phyloP scores from a whole-genome alignment of 2,329 filamentous ascomycete genomes.

The Fusarium liriodendri region DNA sequence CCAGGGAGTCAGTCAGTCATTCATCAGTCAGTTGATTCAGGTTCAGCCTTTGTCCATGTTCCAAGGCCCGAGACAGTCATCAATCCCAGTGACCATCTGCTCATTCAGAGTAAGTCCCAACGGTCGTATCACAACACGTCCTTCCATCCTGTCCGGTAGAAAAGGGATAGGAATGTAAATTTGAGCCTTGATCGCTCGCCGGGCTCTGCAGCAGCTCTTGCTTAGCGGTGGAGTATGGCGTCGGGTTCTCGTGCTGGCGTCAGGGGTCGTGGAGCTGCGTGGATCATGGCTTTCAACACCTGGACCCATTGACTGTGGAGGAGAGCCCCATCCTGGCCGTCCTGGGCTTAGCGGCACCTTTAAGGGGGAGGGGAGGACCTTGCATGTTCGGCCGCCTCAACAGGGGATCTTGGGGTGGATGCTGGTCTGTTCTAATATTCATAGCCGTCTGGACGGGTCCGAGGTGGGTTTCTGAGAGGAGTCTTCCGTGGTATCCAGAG shows the following conservation, averaged over 20 bases:
- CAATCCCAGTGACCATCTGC: neutral
- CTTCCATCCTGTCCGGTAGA: conserved; percentile 1
- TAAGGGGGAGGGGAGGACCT: conserved; percentile 23
- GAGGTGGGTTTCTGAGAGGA: neutral
- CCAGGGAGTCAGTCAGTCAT: neutral
- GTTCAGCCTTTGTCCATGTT: neutral
- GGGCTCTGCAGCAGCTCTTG: conserved; percentile 14
- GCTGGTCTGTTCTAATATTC: neutral
- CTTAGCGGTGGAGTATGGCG: conserved; percentile 26
- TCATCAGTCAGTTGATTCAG: neutral
- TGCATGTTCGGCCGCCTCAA: conserved; percentile 25
- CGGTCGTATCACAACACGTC: conserved; percentile 6
- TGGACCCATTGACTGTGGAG: conserved; percentile 23
- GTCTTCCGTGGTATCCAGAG: neutral
- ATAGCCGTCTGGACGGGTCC: neutral
- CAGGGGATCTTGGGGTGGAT: conserved; percentile 5
- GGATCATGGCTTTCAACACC: conserved; percentile 11
- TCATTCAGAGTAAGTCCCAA: conserved; percentile 18
- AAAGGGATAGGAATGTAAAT: conserved; percentile 26
- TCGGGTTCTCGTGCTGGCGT: conserved; percentile 28
- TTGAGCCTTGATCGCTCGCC: conserved; percentile 33
- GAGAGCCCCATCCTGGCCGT: conserved; percentile 17
- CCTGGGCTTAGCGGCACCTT: conserved; percentile 15
- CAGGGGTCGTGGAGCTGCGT: conserved; percentile 32
- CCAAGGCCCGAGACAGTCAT: neutral